Evolutionary conservation across 805 yeast species (phyloP), one percentile per base, ranked within the genome.

Genomic region (Sugiyamaella qingdaonensis): DNA sequence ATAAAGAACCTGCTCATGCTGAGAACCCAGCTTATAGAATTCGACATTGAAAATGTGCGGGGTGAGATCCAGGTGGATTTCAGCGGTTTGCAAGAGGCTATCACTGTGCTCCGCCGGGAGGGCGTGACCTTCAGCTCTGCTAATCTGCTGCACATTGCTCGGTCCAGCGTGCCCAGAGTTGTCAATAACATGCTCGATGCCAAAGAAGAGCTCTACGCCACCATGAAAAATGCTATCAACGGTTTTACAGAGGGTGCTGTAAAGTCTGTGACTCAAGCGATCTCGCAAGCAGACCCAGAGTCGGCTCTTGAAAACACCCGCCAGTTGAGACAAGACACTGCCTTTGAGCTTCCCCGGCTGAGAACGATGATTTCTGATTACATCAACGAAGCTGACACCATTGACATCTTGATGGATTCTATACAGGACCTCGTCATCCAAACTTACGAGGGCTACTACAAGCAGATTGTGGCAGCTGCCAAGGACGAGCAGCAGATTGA

Each of bases 131-230:
- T 58, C 58, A 48, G 41, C 61, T 66, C 54, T 61, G 62, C 71
- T 14, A 59, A 68, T 45, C 63, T 81, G 27, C 62, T 79, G 50
- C 75, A 75, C 46, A 63, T 84, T 34, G 86, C 85, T 2, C 74
- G 79, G 57, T 88, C 83, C 24, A 76, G 88, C 0, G 86, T 85
- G 1, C 97, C 96, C 0, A 82, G 79, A 57, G 88, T 89, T 11
- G 85, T 87, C 11, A 84, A 82, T 61, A 85, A 88, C 64, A 85
- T 85, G 86, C 79, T 84, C 45, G 97, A 91, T 69, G 94, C 85
- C 1, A 74, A 82, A 55, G 68, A 71, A 44, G 97, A 91, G 65
- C 73, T 91, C 41, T 87, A 86, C 60, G 73, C 80, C 21, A 90
- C 86, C 58, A 74, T 91, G 58, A 78, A 91, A 58, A 82, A 80